Percentiles rank a stretch among this genome's conserved stretches.
These are phyloP conservation scores for Fraxinus floribunda DNA, from an alignment of 305 asterid species.

Conservation along the genomic window DNA sequence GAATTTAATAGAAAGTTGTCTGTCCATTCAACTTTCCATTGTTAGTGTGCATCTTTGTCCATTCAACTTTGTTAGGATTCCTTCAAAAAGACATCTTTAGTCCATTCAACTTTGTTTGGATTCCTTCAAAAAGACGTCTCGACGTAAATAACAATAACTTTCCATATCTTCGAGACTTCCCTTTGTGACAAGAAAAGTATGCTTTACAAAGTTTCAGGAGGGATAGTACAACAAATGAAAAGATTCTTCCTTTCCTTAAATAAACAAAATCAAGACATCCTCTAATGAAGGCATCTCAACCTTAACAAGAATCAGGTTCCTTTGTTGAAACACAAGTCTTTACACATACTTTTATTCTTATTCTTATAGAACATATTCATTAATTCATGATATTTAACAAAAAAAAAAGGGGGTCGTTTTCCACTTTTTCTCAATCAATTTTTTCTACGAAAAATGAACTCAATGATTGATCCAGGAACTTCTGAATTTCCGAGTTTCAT, in stretches of 20 bases:
- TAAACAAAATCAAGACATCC: slow-evolving; percentile 27
- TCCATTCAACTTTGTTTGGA: too few relatives aligned
- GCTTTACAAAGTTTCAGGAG: slow-evolving; percentile 3
- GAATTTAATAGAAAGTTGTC: background rate
- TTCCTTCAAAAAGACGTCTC: background rate
- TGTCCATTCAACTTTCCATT: background rate
- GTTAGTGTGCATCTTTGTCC: background rate
- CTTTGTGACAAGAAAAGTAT: slow-evolving; percentile 20
- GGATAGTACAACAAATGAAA: background rate
- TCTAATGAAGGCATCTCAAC: slow-evolving; percentile 7
- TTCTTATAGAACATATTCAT: slow-evolving; percentile 14
- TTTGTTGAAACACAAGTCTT: slow-evolving; percentile 21
- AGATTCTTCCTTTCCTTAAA: slow-evolving; percentile 13
- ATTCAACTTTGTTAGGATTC: too few relatives aligned
- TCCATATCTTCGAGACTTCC: slow-evolving; percentile 2
- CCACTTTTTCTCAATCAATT: background rate
- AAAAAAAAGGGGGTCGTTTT: background rate
- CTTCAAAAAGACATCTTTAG: too few relatives aligned
- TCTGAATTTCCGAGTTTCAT: slow-evolving; percentile 32
- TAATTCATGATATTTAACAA: slow-evolving; percentile 12
- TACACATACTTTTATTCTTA: background rate
- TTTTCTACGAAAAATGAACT: slow-evolving; percentile 2
- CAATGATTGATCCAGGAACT: slow-evolving; percentile 32
- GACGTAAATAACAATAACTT: background rate
- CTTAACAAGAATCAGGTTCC: slow-evolving; percentile 39